Evolutionary conservation across 2,329 filamentous ascomycete species (phyloP).

Genomic region (Fusarium transvaalense): DNA sequence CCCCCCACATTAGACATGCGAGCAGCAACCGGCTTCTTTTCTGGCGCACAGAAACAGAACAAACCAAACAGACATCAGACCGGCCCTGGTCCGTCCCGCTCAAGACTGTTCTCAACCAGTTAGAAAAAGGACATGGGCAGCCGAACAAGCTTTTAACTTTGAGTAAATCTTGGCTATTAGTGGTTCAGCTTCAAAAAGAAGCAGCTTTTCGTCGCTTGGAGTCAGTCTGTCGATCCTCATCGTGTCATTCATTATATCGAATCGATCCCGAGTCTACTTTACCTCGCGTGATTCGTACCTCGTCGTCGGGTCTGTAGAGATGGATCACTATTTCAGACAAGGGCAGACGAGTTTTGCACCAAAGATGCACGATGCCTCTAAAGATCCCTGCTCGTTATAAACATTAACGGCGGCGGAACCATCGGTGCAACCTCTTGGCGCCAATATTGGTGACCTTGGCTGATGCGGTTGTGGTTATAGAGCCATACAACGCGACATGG

Average conservation of each 20-base stretch:
- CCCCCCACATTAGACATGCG: conserved; percentile 14
- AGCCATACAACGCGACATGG: background rate
- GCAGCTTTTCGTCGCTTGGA: background rate
- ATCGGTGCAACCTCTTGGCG: conserved; percentile 40
- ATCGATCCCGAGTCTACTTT: background rate
- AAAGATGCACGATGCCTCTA: conserved; percentile 17
- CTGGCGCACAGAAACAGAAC: conserved; percentile 17
- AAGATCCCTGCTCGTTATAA: conserved; percentile 24
- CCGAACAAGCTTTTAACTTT: conserved; percentile 36
- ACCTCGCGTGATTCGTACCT: conserved; percentile 7
- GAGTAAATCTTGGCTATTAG: conserved; percentile 17
- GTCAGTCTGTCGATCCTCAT: conserved; percentile 29
- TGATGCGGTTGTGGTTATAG: conserved; percentile 1
- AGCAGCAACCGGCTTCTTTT: conserved; percentile 12
- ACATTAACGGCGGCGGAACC: conserved; percentile 26
- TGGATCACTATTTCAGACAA: background rate
- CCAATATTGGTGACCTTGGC: conserved; percentile 13
- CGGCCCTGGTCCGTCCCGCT: conserved; percentile 26
- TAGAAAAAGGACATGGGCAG: conserved; percentile 14
- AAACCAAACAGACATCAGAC: conserved; percentile 9
- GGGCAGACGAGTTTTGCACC: background rate
- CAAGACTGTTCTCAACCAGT: conserved; percentile 2
- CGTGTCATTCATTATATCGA: conserved; percentile 1
- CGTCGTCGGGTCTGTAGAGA: conserved; percentile 12
- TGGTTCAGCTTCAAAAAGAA: background rate